These are phyloP conservation scores for Uncinocarpus reesii DNA, from an alignment of 2,329 filamentous ascomycete genomes.

Conservation along the genomic window DNA sequence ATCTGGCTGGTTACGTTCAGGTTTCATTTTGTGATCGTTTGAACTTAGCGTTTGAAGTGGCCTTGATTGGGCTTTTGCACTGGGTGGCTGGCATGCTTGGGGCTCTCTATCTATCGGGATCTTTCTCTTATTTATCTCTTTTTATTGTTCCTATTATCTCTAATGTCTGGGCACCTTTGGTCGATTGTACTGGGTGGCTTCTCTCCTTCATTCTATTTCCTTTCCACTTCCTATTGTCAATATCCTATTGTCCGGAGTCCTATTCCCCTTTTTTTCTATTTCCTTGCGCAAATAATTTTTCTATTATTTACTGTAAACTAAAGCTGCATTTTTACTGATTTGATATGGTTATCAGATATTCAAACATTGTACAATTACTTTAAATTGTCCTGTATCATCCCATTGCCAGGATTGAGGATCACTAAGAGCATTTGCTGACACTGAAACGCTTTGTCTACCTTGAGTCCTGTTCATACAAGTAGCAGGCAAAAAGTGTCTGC, in stretches of 20 bases:
- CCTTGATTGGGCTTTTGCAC: background rate
- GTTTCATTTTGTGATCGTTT: background rate
- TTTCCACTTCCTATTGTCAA: slow-evolving; percentile 1
- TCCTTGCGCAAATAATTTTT: slow-evolving; percentile 1
- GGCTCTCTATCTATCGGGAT: background rate
- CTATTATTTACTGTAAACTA: background rate
- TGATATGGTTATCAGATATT: no score
- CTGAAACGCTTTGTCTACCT: no score
- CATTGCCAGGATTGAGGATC: no score
- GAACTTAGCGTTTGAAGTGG: slow-evolving; percentile 10
- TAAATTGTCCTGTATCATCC: no score
- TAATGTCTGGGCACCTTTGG: background rate
- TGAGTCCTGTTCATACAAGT: no score
- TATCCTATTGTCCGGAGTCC: slow-evolving; percentile 8
- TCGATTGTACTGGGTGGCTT: background rate
- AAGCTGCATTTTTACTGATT: no score
- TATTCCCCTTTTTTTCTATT: slow-evolving; percentile 18
- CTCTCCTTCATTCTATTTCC: background rate
- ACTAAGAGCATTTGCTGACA: no score
- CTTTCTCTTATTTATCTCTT: background rate
- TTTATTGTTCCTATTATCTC: background rate
- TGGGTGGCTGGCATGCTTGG: slow-evolving; percentile 1
- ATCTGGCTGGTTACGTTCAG: background rate
- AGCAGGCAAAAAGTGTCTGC: no score
- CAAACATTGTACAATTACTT: no score